phyloP scores from a whole-genome alignment of 148 eudicot genomes.

The Diospyros kaki region DNA sequence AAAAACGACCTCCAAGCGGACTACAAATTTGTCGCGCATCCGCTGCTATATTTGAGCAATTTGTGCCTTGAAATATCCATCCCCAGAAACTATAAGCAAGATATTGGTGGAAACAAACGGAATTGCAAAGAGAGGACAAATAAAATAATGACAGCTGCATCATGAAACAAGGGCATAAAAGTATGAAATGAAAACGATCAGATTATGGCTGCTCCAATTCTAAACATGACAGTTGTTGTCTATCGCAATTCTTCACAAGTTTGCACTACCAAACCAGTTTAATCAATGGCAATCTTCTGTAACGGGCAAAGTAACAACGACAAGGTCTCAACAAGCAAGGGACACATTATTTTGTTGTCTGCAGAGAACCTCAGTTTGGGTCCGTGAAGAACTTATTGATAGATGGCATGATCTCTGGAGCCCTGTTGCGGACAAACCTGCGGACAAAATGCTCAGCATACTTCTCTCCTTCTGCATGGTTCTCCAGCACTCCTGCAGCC shows the following conservation, averaged over 20 bases:
- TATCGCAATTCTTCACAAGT: neutral
- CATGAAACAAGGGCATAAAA: neutral
- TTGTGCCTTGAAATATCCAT: too few relatives aligned
- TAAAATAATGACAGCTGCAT: too few relatives aligned
- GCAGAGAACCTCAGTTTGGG: constrained; percentile 33
- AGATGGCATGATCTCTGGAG: constrained; percentile 80
- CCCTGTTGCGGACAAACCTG: constrained; percentile 62
- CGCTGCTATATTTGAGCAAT: too few relatives aligned
- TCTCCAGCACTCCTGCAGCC: constrained; percentile 78
- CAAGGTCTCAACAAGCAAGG: constrained; percentile 1
- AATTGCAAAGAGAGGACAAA: too few relatives aligned
- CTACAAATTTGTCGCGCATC: too few relatives aligned
- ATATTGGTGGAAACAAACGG: too few relatives aligned
- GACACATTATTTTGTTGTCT: neutral
- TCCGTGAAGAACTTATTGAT: constrained; percentile 65
- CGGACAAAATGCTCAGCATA: constrained; percentile 58
- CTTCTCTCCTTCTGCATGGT: constrained; percentile 64
- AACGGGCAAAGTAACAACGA: neutral
- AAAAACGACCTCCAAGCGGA: too few relatives aligned
- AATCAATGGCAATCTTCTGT: neutral
- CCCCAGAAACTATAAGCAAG: too few relatives aligned
- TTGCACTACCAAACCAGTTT: neutral
- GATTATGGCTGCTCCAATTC: neutral
- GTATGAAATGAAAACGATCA: neutral
- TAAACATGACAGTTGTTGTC: neutral